Base-by-base conservation (phyloP, 768 basidiomycete species). In the Leucocoprinus leucothites region DNA sequence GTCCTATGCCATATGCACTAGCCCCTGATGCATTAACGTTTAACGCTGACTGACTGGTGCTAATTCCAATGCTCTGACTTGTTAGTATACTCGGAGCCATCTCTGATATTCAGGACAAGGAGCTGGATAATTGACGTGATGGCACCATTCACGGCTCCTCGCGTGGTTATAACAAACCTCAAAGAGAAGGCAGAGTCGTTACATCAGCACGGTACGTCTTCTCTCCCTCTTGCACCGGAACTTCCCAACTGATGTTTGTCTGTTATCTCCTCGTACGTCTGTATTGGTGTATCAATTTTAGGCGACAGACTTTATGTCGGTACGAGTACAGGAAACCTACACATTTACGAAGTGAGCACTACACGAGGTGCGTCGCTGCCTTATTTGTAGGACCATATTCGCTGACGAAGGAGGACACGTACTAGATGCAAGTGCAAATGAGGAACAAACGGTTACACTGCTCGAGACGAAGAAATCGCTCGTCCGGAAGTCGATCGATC, bases 401-500 rank as follows among this genome's bases (percentile, higher is more conserved):
- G 38, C 40, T 58, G 28, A 59, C 48, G 43, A 51, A 45, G 55
- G 53, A 18, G 28, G 40, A 51, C 48, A 43, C 61, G 63, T 55
- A 60, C 74, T 70, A 41, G 72, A 66, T 18, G 64, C 60, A 28
- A 69, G 9, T 22, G 53, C 11, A 16, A 34, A 36, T 31, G 57
- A 56, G 7, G 51, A 42, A 19, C 25, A 56, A 9, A 41, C 42
- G 25, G 45, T 77, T 0, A 72, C 75, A 36, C 68, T 83, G 1
- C 71, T 86, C 3, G 89, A 91, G 63, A 77, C 78, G 26, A 91
- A 80, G 81, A 87, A 85, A 63, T 74, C 69, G 11, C 65, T 93
- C 31, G 76, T 82, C 24, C 74, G 82, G 60, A 83, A 79, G 63
- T 76, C 89, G 13, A 89, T 99, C 41, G 96, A 98, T 53, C 93